These are phyloP conservation scores for Cladosporium sp. DNA, from an alignment of 2,329 filamentous ascomycete genomes.

Conservation along the genomic window DNA sequence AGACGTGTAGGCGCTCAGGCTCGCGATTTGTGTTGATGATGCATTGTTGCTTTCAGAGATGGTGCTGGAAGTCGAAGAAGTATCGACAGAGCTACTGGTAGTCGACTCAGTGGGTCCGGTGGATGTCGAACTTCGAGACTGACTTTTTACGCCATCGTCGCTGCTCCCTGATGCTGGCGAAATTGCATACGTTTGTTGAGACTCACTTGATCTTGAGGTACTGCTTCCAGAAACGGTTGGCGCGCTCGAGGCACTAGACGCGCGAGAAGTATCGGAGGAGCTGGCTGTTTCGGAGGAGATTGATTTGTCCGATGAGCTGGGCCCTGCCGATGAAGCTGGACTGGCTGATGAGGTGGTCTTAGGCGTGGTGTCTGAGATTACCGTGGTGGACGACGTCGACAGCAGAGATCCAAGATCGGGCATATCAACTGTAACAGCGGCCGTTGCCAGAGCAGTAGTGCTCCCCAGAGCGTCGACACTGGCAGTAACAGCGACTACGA, in stretches of 20 bases:
- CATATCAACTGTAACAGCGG: constrained; percentile 10
- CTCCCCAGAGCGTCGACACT: constrained; percentile 15
- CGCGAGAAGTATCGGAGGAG: neutral
- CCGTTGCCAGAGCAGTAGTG: constrained; percentile 12
- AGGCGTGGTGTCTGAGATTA: neutral
- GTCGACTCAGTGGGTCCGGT: neutral
- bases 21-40: neutral
- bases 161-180: neutral
- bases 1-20: neutral
- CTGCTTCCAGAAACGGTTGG: neutral
- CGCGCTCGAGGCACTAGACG: neutral
- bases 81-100: neutral
- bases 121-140: neutral
- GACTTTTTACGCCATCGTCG: neutral
- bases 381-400: constrained; percentile 7
- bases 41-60: neutral
- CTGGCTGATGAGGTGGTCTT: neutral
- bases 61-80: neutral
- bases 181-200: neutral
- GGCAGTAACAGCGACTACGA: constrained; percentile 13
- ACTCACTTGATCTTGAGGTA: neutral
- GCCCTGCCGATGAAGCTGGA: neutral
- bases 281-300: neutral
- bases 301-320: neutral
- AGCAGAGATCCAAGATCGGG: neutral